Conservation (phyloP, 306 rosid genomes). For the Prunus kanzakura region DNA sequence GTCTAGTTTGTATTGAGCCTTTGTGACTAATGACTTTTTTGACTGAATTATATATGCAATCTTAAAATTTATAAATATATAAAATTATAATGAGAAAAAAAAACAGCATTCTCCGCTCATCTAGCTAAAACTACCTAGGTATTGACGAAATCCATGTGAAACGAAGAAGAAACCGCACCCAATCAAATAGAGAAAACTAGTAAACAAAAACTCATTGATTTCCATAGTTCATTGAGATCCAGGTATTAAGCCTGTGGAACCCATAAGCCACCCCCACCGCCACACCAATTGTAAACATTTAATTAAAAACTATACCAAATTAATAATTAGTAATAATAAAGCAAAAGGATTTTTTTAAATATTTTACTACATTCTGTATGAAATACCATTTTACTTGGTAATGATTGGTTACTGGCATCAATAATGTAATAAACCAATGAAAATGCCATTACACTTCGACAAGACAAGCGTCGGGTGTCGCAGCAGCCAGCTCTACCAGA, state of each 20-base stretch:
- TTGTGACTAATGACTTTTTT: accelerated
- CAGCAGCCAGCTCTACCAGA: not conserved
- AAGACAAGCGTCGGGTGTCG: not conserved
- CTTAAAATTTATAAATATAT: accelerated
- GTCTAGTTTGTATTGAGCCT: too few relatives aligned
- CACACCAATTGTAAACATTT: too few relatives aligned
- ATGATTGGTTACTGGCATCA: not conserved
- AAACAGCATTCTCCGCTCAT: too few relatives aligned
- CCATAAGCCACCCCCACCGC: not conserved
- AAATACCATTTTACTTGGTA: not conserved
- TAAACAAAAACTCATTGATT: not conserved
- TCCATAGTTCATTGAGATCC: not conserved
- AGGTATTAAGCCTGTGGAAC: not conserved
- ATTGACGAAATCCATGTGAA: too few relatives aligned
- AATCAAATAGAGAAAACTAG: too few relatives aligned
- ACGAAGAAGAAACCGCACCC: too few relatives aligned
- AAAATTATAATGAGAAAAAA: too few relatives aligned
- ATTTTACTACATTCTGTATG: not conserved
- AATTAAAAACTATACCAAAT: not conserved
- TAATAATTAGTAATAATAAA: too few relatives aligned
- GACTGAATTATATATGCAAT: too few relatives aligned
- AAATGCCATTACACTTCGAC: too few relatives aligned
- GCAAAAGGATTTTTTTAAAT: too few relatives aligned
- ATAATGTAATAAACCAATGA: not conserved
- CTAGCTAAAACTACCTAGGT: too few relatives aligned